Evolutionary conservation across 2,329 filamentous ascomycete genomes (phyloP).

Genomic region (Acrodontium crateriforme): DNA sequence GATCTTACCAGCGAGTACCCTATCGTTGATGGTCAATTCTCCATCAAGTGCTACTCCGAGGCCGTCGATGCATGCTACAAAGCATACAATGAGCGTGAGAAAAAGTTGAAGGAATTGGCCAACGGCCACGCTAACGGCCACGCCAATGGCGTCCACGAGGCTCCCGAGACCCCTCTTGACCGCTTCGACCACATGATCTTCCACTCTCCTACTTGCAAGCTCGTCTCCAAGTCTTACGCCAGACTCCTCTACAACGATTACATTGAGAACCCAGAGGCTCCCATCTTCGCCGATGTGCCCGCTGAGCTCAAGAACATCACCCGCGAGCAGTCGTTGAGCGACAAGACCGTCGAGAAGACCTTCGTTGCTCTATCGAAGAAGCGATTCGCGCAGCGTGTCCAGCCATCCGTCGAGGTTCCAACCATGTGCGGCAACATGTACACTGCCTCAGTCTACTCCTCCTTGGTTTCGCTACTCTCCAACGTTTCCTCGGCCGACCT

Average conservation of each 20-base stretch:
- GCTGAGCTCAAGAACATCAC: constrained; percentile 33
- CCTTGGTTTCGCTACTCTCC: constrained; percentile 33
- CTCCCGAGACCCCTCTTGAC: constrained; percentile 34
- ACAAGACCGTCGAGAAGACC: constrained; percentile 40
- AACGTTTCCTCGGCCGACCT: constrained; percentile 32
- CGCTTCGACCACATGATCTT: constrained; percentile 43
- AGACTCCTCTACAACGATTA: constrained; percentile 41
- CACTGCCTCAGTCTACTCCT: constrained; percentile 38
- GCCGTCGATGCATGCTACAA: constrained; percentile 40
- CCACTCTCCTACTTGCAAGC: constrained; percentile 41
- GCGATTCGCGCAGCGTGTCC: constrained; percentile 35
- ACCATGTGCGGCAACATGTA: constrained; percentile 44
- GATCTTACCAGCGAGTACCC: constrained; percentile 41
- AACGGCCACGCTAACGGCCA: constrained; percentile 28
- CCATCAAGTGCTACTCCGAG: constrained; percentile 39
- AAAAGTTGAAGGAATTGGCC: constrained; percentile 29
- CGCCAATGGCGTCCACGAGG: constrained; percentile 22
- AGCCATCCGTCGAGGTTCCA: constrained; percentile 36
- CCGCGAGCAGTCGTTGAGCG: constrained; percentile 33
- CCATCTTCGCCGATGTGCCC: constrained; percentile 36
- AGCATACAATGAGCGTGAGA: constrained; percentile 37
- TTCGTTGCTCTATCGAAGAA: constrained; percentile 40
- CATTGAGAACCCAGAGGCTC: constrained; percentile 32
- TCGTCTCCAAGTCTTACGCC: constrained; percentile 41
- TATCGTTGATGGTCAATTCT: constrained; percentile 39